A percentile compares a stretch with the other conserved stretches of the same genome.
Evolutionary conservation across 257 asterid species (phyloP).

Genomic region (Solanum medicagineum): DNA sequence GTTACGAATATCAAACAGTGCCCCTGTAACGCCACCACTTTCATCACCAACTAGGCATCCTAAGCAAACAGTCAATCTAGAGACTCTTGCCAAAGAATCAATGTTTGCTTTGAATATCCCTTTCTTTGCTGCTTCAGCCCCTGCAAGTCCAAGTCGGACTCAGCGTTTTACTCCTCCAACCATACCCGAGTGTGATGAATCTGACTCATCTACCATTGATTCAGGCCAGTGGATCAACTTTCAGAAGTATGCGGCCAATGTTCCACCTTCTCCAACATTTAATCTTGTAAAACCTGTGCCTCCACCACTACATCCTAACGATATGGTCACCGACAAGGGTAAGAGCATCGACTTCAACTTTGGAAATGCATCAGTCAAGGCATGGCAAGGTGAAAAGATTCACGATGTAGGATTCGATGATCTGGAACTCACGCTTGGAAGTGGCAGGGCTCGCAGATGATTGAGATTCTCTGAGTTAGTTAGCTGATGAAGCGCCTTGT

Average conservation of each 20-base stretch:
- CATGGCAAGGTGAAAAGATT: conserved; percentile 18
- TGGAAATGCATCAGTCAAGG: conserved; percentile 7
- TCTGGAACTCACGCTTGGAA: conserved; percentile 25
- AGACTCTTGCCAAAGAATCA: conserved; percentile 5
- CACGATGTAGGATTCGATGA: conserved; percentile 9
- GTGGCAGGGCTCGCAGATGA: not conserved
- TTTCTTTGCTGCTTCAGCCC: conserved; percentile 15
- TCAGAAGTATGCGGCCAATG: conserved; percentile 33
- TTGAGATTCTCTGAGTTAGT: not conserved
- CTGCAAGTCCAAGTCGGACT: conserved; percentile 9
- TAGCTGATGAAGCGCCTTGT: not conserved
- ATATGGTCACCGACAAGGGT: not conserved
- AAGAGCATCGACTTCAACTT: conserved; percentile 3
- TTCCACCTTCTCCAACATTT: conserved; percentile 44
- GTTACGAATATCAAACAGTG: conserved; percentile 80
- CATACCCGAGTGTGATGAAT: conserved; percentile 91
- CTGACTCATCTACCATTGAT: conserved; percentile 74
- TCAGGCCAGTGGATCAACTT: conserved; percentile 91
- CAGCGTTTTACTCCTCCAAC: conserved; percentile 60
- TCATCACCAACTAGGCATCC: conserved; percentile 80
- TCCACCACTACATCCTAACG: not conserved
- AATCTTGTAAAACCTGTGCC: conserved; percentile 8
- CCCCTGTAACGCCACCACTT: conserved; percentile 93
- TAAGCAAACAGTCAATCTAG: conserved; percentile 22
- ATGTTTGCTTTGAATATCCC: conserved; percentile 11